Conservation (phyloP, 2,329 filamentous ascomycete genomes). For the Ascosphaera apis region DNA sequence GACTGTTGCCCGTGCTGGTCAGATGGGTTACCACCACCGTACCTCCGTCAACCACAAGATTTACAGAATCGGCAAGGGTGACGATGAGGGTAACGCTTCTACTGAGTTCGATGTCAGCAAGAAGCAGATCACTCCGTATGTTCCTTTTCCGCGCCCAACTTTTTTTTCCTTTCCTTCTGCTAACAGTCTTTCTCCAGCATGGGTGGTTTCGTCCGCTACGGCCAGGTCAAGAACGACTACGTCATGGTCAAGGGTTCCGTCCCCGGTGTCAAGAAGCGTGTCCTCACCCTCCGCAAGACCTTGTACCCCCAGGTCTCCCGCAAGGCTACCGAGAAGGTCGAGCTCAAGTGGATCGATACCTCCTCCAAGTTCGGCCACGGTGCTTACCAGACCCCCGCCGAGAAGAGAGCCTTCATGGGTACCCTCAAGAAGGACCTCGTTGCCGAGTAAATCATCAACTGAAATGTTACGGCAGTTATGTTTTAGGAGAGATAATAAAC, state of each 20-base stretch:
- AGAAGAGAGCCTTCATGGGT: slow-evolving; percentile 96
- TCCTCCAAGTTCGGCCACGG: slow-evolving; percentile 99
- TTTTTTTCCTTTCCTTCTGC: slow-evolving; percentile 6
- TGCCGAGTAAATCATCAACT: slow-evolving; percentile 17
- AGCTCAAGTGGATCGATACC: slow-evolving; percentile 99
- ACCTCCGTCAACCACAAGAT: slow-evolving; percentile 99
- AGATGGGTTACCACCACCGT: slow-evolving; percentile 99
- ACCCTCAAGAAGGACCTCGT: slow-evolving; percentile 96
- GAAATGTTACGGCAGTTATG: not conserved
- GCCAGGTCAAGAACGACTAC: slow-evolving; percentile 99
- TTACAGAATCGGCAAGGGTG: slow-evolving; percentile 91
- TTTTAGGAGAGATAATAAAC: too few relatives aligned
- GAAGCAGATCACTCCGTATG: slow-evolving; percentile 99
- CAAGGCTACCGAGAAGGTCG: slow-evolving; percentile 94
- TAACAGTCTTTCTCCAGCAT: slow-evolving; percentile 39
- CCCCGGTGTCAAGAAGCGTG: slow-evolving; percentile 97
- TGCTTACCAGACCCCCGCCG: slow-evolving; percentile 93
- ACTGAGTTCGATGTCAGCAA: slow-evolving; percentile 95
- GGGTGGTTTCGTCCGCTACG: slow-evolving; percentile 98
- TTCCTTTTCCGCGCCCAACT: slow-evolving; percentile 13
- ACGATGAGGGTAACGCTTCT: slow-evolving; percentile 74
- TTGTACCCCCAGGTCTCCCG: slow-evolving; percentile 95
- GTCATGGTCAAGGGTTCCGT: slow-evolving; percentile 93
- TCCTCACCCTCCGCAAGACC: slow-evolving; percentile 96
- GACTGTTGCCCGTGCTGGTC: slow-evolving; percentile 99